These are phyloP conservation scores for Phytophthora rubi DNA, from an alignment of 352 stramenopile species.

Conservation along the genomic window DNA sequence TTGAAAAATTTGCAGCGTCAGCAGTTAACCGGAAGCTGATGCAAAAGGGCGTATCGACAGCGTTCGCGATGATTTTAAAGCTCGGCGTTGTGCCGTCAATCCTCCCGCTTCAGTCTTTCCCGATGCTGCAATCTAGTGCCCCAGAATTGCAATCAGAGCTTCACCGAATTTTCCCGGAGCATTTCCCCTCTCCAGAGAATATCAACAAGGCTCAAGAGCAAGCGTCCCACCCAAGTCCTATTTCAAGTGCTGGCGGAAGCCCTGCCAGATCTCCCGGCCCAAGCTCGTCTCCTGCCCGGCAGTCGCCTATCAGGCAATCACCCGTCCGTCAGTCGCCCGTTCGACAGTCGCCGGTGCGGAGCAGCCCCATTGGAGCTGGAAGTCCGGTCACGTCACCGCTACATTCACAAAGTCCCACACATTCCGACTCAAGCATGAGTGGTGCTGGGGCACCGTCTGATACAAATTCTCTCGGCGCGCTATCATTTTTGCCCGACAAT, in stretches of 20 bases:
- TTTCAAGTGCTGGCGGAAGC: slow-evolving; percentile 44
- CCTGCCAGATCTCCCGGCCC: slow-evolving; percentile 49
- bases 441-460: slow-evolving; percentile 65
- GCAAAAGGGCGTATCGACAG: slow-evolving; percentile 85
- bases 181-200: slow-evolving; percentile 73
- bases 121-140: slow-evolving; percentile 67
- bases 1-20: slow-evolving; percentile 87
- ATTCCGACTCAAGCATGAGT: slow-evolving; percentile 66
- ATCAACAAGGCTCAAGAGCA: slow-evolving; percentile 36
- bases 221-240: slow-evolving; percentile 33
- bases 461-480: slow-evolving; percentile 65
- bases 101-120: slow-evolving; percentile 77
- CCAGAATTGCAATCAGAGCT: slow-evolving; percentile 76
- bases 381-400: slow-evolving; percentile 67
- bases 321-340: slow-evolving; percentile 44
- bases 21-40: slow-evolving; percentile 75
- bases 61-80: slow-evolving; percentile 77
- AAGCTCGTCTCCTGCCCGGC: slow-evolving; percentile 44
- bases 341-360: slow-evolving; percentile 55
- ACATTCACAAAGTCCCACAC: slow-evolving; percentile 64
- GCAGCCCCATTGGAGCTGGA: slow-evolving; percentile 53
- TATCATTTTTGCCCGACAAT: slow-evolving; percentile 83
- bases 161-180: slow-evolving; percentile 84
- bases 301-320: slow-evolving; percentile 58
- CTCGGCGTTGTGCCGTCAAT: slow-evolving; percentile 78